These are phyloP conservation scores for Collybia sordida DNA, from an alignment of 768 basidiomycete species.

Conservation along the genomic window DNA sequence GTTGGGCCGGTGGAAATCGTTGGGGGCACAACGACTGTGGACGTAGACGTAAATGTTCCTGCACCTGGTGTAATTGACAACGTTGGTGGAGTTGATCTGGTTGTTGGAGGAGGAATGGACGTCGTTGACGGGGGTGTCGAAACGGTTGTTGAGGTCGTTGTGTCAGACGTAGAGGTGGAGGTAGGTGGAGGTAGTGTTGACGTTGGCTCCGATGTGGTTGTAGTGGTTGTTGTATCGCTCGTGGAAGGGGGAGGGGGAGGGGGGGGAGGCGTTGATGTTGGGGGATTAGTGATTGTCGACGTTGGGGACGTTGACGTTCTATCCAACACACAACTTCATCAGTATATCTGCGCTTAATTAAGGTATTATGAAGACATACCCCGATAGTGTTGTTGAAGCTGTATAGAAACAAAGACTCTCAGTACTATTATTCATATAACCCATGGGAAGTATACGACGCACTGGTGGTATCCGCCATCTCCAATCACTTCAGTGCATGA, in stretches of 20 bases:
- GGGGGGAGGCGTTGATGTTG: not conserved
- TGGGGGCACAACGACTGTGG: not conserved
- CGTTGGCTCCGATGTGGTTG: not conserved
- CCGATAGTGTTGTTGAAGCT: not conserved
- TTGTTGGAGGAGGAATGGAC: not conserved
- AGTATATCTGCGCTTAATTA: not conserved
- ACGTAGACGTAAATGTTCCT: not conserved
- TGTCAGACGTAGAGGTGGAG: not conserved
- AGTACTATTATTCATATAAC: not conserved
- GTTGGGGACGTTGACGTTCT: not conserved
- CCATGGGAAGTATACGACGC: not conserved
- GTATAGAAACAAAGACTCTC: not conserved
- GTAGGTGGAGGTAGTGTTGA: not conserved
- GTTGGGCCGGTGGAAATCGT: not conserved
- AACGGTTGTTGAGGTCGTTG: not conserved
- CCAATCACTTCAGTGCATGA: not conserved
- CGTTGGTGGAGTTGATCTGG: not conserved
- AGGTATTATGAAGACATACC: not conserved
- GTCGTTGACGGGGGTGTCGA: not conserved
- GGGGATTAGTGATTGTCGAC: not conserved
- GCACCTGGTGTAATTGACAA: not conserved
- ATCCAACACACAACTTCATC: not conserved
- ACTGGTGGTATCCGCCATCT: not conserved
- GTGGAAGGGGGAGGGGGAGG: not conserved
- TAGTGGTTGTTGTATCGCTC: not conserved